These are phyloP conservation scores for Leccinum truebloodii DNA, from an alignment of 768 basidiomycete species.

Conservation along the genomic window DNA sequence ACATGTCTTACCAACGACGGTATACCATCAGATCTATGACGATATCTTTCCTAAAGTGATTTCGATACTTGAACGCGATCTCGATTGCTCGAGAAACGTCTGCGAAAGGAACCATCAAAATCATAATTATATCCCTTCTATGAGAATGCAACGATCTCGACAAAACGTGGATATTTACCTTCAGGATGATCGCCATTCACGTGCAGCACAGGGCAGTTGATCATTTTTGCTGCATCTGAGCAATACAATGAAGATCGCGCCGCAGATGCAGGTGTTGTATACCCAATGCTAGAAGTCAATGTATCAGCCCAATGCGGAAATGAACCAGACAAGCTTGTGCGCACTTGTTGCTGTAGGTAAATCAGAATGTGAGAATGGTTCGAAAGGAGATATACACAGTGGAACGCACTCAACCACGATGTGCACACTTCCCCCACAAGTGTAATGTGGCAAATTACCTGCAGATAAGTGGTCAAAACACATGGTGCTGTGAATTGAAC, in stretches of 20 bases:
- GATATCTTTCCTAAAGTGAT: conserved; percentile 88
- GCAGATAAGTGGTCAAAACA: background rate
- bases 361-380: background rate
- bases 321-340: background rate
- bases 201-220: conserved; percentile 85
- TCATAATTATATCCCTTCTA: background rate
- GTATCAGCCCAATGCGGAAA: conserved; percentile 1
- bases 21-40: conserved; percentile 90
- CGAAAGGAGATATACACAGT: background rate
- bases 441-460: conserved; percentile 91
- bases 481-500: background rate
- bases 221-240: conserved; percentile 87
- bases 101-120: conserved; percentile 25
- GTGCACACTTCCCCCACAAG: conserved; percentile 82
- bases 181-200: conserved; percentile 93
- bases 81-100: conserved; percentile 86
- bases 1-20: conserved; percentile 62
- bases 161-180: conserved; percentile 39
- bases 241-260: conserved; percentile 88
- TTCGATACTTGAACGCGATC: conserved; percentile 84
- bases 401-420: background rate
- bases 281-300: conserved; percentile 68
- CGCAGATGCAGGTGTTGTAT: conserved; percentile 84
- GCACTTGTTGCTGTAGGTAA: background rate
- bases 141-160: background rate